Percentiles rank a stretch among this genome's conserved stretches.
Evolutionary conservation across 2,329 filamentous ascomycete species (phyloP).

Genomic region (Tolypocladium ophioglossoides): DNA sequence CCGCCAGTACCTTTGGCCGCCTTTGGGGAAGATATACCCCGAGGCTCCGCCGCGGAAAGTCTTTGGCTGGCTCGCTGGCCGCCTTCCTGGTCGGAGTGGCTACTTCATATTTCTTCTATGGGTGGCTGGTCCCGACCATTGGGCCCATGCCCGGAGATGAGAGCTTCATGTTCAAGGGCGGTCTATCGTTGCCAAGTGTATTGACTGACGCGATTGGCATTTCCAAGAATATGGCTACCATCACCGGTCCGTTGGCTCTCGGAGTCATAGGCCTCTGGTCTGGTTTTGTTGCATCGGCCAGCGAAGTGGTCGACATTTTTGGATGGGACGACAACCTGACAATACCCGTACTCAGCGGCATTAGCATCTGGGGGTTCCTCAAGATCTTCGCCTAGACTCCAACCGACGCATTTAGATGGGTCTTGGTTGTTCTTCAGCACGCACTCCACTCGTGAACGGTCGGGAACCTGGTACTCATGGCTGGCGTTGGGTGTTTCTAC

Average conservation of each 20-base stretch:
- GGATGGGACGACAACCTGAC: slow-evolving; percentile 97
- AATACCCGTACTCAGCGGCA: slow-evolving; percentile 82
- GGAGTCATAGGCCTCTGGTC: slow-evolving; percentile 76
- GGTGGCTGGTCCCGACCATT: slow-evolving; percentile 62
- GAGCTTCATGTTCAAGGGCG: slow-evolving; percentile 66
- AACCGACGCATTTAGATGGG: neutral
- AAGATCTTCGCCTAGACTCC: slow-evolving; percentile 60
- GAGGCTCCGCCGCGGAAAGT: slow-evolving; percentile 77
- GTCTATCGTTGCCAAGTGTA: slow-evolving; percentile 56
- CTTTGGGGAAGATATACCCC: slow-evolving; percentile 85
- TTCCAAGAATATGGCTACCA: slow-evolving; percentile 43
- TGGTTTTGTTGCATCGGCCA: slow-evolving; percentile 78
- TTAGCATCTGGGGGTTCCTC: slow-evolving; percentile 85
- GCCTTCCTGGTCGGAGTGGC: slow-evolving; percentile 75
- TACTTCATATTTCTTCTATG: slow-evolving; percentile 82
- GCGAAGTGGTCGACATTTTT: slow-evolving; percentile 84
- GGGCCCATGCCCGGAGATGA: slow-evolving; percentile 61
- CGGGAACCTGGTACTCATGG: neutral
- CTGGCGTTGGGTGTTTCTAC: slow-evolving; percentile 1
- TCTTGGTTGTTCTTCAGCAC: neutral
- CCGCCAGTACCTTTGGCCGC: slow-evolving; percentile 86
- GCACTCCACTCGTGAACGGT: neutral
- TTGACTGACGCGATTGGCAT: slow-evolving; percentile 52
- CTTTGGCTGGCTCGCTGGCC: slow-evolving; percentile 76
- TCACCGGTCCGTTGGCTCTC: slow-evolving; percentile 64